Percentiles rank a stretch among this genome's conserved stretches.
Conservation (phyloP, 2,329 filamentous ascomycete genomes). For the Mollisiaceae sp. region DNA sequence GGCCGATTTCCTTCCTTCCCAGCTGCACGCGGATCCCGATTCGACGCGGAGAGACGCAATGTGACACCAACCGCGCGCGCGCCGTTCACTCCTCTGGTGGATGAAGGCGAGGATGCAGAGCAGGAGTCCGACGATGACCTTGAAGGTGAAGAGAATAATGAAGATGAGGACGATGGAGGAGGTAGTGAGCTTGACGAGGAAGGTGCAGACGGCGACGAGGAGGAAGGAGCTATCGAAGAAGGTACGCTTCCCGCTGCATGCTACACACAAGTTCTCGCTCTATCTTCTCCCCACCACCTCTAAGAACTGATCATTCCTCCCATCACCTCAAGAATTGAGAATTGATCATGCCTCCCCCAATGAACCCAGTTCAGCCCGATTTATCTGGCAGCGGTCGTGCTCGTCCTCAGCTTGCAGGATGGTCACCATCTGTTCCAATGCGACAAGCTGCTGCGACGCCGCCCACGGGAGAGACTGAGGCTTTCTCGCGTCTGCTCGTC, state of each 20-base stretch:
- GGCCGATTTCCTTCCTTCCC: conserved; percentile 16
- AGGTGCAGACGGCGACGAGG: conserved; percentile 42
- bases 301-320: background rate
- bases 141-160: conserved; percentile 32
- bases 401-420: conserved; percentile 1
- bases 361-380: background rate
- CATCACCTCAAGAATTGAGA: background rate
- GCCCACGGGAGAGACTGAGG: background rate
- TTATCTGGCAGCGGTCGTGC: background rate
- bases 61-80: conserved; percentile 12
- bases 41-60: conserved; percentile 19
- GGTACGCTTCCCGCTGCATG: conserved; percentile 34
- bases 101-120: conserved; percentile 7
- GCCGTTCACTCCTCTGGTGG: conserved; percentile 23
- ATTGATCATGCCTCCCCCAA: conserved; percentile 6
- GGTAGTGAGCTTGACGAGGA: conserved; percentile 28
- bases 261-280: conserved; percentile 4
- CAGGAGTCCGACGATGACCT: conserved; percentile 28
- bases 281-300: background rate
- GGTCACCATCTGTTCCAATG: background rate
- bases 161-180: conserved; percentile 36
- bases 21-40: conserved; percentile 14
- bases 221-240: conserved; percentile 44
- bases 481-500: background rate
- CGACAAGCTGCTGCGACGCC: background rate